phyloP scores from a whole-genome alignment of 495 filamentous ascomycete genomes.

The Xylaria castorea region DNA sequence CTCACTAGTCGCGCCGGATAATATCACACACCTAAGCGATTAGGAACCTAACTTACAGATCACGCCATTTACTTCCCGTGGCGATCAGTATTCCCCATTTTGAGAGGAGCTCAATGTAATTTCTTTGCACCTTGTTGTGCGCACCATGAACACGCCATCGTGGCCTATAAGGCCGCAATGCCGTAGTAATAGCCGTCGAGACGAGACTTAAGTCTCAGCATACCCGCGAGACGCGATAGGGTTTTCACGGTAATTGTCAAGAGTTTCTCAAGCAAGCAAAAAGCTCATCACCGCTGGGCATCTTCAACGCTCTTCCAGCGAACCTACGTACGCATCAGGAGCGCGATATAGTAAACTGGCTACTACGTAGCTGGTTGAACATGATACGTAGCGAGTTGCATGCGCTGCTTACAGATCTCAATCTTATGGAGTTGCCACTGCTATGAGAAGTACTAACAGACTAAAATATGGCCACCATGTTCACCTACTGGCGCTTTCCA shows the following conservation, averaged over 20 bases:
- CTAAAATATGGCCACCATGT: not conserved
- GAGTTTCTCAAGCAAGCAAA: not conserved
- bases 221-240: not conserved
- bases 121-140: no score
- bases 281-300: not conserved
- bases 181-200: not conserved
- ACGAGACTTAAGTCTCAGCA: not conserved
- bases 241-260: not conserved
- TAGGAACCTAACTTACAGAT: no score
- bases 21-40: no score
- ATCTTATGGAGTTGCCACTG: not conserved
- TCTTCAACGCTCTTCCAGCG: not conserved
- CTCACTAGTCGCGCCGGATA: no score
- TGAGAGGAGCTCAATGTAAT: no score
- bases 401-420: not conserved
- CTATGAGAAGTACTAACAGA: not conserved
- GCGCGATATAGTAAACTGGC: not conserved
- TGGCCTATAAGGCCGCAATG: not conserved
- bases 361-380: not conserved
- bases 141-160: no score
- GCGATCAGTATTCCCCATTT: no score
- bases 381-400: not conserved
- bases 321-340: not conserved
- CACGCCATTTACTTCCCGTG: no score
- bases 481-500: not conserved